These are phyloP conservation scores for Asterella californica DNA, from an alignment of 225 moss, liverwort and hornwort genomes.

Conservation along the genomic window DNA sequence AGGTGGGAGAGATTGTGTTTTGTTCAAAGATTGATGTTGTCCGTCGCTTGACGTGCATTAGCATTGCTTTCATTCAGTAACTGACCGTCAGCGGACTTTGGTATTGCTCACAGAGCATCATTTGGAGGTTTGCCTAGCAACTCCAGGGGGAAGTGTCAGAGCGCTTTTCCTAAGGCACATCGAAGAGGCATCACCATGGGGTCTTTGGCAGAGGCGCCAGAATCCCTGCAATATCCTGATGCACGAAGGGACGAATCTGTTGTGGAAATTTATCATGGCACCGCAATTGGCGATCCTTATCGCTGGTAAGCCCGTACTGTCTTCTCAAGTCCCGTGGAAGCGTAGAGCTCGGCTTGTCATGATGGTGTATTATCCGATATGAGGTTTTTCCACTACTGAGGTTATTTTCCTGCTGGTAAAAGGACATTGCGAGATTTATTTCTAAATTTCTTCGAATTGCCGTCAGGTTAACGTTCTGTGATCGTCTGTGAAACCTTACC, in stretches of 20 bases:
- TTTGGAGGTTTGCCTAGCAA: background rate
- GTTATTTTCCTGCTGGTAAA: too few relatives aligned
- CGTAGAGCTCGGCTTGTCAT: too few relatives aligned
- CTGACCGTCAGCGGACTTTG: background rate
- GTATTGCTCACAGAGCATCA: slow-evolving; percentile 9
- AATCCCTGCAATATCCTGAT: slow-evolving; percentile 43
- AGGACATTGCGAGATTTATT: background rate
- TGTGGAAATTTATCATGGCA: slow-evolving; percentile 61
- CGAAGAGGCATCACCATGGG: slow-evolving; percentile 2
- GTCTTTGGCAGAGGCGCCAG: slow-evolving; percentile 15
- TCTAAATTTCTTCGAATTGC: background rate
- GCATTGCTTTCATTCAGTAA: background rate
- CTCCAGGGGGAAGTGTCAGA: slow-evolving; percentile 11
- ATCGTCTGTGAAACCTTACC: background rate
- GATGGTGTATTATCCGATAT: background rate
- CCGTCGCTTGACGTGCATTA: background rate
- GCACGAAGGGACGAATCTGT: slow-evolving; percentile 69
- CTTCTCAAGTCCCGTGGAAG: background rate
- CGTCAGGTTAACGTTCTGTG: background rate
- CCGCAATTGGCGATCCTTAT: slow-evolving; percentile 62
- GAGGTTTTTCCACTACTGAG: background rate
- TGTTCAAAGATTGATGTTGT: background rate
- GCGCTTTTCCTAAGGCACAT: background rate
- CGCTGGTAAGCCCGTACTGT: slow-evolving; percentile 53
- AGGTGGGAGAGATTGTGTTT: background rate